A percentile compares a stretch with the other conserved stretches of the same genome.
These are phyloP conservation scores for Mortierella sp. DNA, from an alignment of 371 early-diverging fungal species.

Conservation along the genomic window DNA sequence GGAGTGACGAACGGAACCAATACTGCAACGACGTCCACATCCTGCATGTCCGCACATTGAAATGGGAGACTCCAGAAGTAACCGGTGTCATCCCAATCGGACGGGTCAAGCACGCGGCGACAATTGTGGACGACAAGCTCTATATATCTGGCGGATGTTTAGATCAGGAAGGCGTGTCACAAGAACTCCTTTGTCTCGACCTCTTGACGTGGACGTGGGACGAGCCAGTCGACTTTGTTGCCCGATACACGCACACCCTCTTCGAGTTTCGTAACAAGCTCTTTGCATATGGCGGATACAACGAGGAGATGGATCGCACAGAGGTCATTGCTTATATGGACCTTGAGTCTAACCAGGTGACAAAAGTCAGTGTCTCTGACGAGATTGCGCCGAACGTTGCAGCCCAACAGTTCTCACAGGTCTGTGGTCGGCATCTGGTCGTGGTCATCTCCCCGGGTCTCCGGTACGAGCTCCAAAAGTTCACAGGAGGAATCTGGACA, in stretches of 20 bases:
- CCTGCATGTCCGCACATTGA: constrained; percentile 70
- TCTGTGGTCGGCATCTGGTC: constrained; percentile 75
- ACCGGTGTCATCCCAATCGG: constrained; percentile 67
- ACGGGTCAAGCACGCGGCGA: constrained; percentile 78
- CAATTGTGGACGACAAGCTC: constrained; percentile 73
- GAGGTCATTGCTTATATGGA: constrained; percentile 73
- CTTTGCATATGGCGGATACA: constrained; percentile 77
- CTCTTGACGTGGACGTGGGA: constrained; percentile 77
- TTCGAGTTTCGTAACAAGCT: constrained; percentile 70
- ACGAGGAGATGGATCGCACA: constrained; percentile 75
- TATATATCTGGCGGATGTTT: constrained; percentile 76
- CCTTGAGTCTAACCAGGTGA: constrained; percentile 60
- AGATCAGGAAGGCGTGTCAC: constrained; percentile 60
- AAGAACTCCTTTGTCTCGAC: constrained; percentile 72
- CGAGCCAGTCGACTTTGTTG: constrained; percentile 67
- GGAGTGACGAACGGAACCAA: constrained; percentile 73
- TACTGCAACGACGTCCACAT: constrained; percentile 75
- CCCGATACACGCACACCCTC: constrained; percentile 73
- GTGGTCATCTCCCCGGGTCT: constrained; percentile 72
- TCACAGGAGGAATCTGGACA: constrained; percentile 73
- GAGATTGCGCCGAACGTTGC: constrained; percentile 69
- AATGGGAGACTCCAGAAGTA: constrained; percentile 75
- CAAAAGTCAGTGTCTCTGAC: constrained; percentile 68
- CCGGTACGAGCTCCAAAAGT: constrained; percentile 58
- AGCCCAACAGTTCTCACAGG: constrained; percentile 78